Evolutionary conservation across 331 rosid genomes (phyloP).

Genomic region (Pyracantha coccinea): DNA sequence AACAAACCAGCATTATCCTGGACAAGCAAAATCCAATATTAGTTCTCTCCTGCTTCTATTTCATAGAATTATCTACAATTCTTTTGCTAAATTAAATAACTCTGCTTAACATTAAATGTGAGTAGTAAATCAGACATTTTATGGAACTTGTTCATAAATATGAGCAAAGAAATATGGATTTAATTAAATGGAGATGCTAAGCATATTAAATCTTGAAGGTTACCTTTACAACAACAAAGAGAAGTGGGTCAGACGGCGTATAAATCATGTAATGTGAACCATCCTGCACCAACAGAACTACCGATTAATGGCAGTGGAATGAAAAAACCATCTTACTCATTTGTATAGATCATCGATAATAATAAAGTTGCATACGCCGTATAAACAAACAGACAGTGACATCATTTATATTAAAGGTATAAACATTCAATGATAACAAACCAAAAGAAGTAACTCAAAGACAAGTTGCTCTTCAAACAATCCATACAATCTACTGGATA

Average conservation of each 20-base stretch:
- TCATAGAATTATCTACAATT: not conserved
- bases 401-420: not conserved
- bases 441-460: not conserved
- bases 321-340: not conserved
- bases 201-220: constrained; percentile 1
- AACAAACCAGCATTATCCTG: constrained; percentile 61
- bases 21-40: constrained; percentile 22
- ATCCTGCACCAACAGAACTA: constrained; percentile 40
- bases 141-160: not conserved
- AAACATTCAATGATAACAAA: not conserved
- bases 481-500: not conserved
- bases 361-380: not conserved
- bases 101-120: not conserved
- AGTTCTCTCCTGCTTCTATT: constrained; percentile 3
- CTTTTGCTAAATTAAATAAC: constrained; percentile 1
- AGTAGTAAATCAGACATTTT: not conserved
- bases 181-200: constrained; percentile 3
- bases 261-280: constrained; percentile 76
- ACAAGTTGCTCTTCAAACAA: not conserved
- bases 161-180: not conserved
- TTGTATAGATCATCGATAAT: not conserved
- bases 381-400: not conserved
- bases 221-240: constrained; percentile 77
- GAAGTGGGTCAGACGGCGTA: constrained; percentile 91
- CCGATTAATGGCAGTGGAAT: constrained; percentile 2